Conservation (phyloP, 352 stramenopile species). For the Elongisporangium anandrum region DNA sequence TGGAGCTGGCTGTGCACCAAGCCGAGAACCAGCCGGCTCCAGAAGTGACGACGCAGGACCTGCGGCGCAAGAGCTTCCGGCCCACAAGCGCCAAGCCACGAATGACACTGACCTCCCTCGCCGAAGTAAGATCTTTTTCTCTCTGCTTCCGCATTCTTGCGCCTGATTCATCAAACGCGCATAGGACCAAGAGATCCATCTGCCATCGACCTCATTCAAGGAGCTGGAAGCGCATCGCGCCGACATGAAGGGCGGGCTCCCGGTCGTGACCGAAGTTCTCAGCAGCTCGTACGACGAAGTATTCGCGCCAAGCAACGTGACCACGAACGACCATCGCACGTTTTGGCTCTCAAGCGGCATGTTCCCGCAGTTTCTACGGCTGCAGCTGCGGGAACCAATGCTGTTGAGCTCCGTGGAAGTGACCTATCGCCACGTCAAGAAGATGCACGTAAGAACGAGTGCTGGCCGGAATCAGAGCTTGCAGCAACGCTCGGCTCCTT, state of each 20-base stretch:
- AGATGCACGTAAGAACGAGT: slow-evolving; percentile 36
- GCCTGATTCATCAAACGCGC: neutral
- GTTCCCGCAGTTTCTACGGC: slow-evolving; percentile 66
- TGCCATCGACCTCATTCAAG: slow-evolving; percentile 34
- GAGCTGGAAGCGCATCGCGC: slow-evolving; percentile 32
- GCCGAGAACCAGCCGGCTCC: slow-evolving; percentile 22
- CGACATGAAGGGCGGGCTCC: slow-evolving; percentile 19
- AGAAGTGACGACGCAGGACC: slow-evolving; percentile 1
- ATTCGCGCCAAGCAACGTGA: slow-evolving; percentile 41
- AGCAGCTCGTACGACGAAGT: slow-evolving; percentile 62
- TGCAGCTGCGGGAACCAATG: slow-evolving; percentile 59
- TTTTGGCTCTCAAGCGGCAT: slow-evolving; percentile 73
- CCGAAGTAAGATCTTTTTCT: slow-evolving; percentile 24
- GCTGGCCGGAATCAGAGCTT: slow-evolving; percentile 20
- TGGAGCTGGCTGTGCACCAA: slow-evolving; percentile 54
- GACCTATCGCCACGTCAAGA: slow-evolving; percentile 58
- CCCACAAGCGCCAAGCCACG: slow-evolving; percentile 64
- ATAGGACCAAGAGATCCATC: slow-evolving; percentile 47
- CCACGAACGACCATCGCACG: slow-evolving; percentile 42
- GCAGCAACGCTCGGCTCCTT: too few relatives aligned
- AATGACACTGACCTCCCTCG: slow-evolving; percentile 42
- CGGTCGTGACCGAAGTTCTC: slow-evolving; percentile 55
- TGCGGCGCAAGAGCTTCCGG: slow-evolving; percentile 66
- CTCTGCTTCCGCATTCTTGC: neutral
- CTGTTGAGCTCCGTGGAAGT: slow-evolving; percentile 56